phyloP scores from a whole-genome alignment of 2,329 filamentous ascomycete genomes.

The Cladosporium oxysporum region DNA sequence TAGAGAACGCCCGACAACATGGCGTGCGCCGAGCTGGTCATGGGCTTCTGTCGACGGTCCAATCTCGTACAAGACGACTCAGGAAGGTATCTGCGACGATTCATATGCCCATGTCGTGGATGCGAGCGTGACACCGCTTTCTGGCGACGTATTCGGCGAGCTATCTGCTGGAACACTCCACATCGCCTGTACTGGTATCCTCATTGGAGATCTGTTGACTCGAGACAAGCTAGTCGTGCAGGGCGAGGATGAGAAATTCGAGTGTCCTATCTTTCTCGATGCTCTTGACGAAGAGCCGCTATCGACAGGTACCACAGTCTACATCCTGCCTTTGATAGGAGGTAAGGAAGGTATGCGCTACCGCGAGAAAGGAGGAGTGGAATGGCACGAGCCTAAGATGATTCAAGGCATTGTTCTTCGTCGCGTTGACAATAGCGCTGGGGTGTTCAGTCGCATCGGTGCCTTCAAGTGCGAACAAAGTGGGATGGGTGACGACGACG shows the following conservation, averaged over 20 bases:
- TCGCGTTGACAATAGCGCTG: background rate
- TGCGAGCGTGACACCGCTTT: background rate
- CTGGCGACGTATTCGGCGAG: background rate
- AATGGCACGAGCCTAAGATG: background rate
- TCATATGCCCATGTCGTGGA: background rate
- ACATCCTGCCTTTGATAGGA: background rate
- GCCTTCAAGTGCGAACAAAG: background rate
- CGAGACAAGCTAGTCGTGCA: background rate
- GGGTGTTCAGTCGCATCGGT: background rate
- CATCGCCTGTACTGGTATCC: background rate
- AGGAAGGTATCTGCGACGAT: background rate
- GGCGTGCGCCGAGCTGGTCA: conserved; percentile 1
- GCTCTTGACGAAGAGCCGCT: background rate
- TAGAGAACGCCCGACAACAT: background rate
- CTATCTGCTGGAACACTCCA: background rate
- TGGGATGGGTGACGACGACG: background rate
- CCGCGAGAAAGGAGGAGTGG: background rate
- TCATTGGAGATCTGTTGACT: background rate
- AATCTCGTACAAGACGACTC: background rate
- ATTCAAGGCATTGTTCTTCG: background rate
- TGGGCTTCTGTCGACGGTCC: background rate
- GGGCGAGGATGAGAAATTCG: background rate
- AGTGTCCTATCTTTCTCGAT: background rate
- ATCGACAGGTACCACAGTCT: background rate
- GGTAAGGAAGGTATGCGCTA: background rate